Evolutionary conservation across 768 basidiomycete genomes (phyloP).

Genomic region (Pholiota microspora): DNA sequence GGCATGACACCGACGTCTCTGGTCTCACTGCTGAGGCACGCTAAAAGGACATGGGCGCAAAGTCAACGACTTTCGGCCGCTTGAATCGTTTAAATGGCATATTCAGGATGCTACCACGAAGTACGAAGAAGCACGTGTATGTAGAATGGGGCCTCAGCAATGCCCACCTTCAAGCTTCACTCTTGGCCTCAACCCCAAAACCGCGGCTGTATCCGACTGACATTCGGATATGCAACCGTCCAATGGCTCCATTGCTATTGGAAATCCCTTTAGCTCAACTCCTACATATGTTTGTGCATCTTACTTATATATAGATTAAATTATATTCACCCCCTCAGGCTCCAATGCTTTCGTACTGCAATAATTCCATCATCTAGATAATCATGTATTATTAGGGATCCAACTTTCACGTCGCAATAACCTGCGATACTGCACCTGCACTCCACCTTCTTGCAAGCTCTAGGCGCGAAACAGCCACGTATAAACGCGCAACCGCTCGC

Average conservation of each 20-base stretch:
- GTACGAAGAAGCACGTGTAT: too few relatives aligned
- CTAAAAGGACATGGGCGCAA: conserved; percentile 30
- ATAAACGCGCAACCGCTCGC: neutral
- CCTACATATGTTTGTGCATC: neutral
- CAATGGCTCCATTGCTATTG: neutral
- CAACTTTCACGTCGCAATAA: neutral
- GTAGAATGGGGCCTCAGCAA: too few relatives aligned
- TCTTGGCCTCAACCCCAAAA: neutral
- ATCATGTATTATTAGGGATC: neutral
- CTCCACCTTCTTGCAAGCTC: neutral
- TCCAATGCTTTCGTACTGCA: neutral
- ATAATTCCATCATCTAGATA: neutral
- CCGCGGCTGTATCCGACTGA: neutral
- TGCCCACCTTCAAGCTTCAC: too few relatives aligned
- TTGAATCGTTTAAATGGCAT: too few relatives aligned
- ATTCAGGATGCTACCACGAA: too few relatives aligned
- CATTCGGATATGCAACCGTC: neutral
- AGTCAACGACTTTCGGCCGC: neutral
- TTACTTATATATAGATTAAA: neutral
- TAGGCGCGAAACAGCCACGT: neutral
- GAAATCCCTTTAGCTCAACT: neutral
- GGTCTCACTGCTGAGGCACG: conserved; percentile 66
- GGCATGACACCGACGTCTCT: conserved; percentile 85
- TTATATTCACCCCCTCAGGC: too few relatives aligned
- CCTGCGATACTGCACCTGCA: neutral